Conservation (phyloP, 2,329 filamentous ascomycete genomes). For the Penicillium digitatum region DNA sequence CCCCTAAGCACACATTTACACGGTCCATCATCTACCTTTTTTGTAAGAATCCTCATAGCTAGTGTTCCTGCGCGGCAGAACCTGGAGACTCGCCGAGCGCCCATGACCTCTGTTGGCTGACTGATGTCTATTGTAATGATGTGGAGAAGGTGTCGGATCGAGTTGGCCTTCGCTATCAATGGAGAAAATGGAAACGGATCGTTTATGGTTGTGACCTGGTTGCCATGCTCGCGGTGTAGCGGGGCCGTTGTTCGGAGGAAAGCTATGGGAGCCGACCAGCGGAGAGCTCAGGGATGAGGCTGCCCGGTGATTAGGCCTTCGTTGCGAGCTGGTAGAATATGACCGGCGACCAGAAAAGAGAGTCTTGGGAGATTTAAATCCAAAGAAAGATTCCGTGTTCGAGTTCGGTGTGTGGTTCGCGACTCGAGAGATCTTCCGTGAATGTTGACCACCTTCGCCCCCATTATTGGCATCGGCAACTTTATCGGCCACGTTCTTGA, state of each 20-base stretch:
- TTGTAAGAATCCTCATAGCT: constrained; percentile 38
- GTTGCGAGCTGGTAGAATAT: constrained; percentile 32
- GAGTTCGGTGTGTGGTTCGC: constrained; percentile 30
- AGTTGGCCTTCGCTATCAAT: constrained; percentile 54
- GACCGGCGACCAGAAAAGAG: constrained; percentile 40
- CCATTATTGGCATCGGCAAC: constrained; percentile 30
- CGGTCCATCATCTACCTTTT: constrained; percentile 34
- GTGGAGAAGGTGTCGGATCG: constrained; percentile 32
- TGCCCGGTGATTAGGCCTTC: constrained; percentile 36
- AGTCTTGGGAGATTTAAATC: constrained; percentile 36
- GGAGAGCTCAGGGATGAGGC: constrained; percentile 42
- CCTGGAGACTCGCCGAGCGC: constrained; percentile 77
- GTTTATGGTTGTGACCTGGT: constrained; percentile 60
- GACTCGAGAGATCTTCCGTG: constrained; percentile 38
- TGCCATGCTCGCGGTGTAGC: constrained; percentile 33
- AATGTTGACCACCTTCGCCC: constrained; percentile 29
- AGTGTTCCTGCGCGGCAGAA: constrained; percentile 52
- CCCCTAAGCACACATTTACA: not conserved
- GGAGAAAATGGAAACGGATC: constrained; percentile 78
- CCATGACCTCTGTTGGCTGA: constrained; percentile 64
- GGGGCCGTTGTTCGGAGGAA: constrained; percentile 34
- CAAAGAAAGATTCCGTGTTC: constrained; percentile 38
- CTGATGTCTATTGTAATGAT: constrained; percentile 45
- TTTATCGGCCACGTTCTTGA: constrained; percentile 71
- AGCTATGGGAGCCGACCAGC: constrained; percentile 39